Evolutionary conservation across 1,284 basidiomycete species (phyloP).

Genomic region (Singerocomus inundabilis): DNA sequence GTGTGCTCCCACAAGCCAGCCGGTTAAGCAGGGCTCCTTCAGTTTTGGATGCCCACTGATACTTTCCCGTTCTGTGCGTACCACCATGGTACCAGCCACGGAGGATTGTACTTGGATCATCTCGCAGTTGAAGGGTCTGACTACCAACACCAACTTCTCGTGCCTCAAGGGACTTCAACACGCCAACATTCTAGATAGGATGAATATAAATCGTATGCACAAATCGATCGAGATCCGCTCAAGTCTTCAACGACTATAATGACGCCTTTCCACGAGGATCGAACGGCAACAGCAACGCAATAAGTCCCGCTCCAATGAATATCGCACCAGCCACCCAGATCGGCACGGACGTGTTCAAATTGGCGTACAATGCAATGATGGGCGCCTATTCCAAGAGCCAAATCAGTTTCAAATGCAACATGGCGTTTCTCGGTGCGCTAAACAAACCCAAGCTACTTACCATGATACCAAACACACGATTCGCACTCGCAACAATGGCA

Average conservation of each 20-base stretch:
- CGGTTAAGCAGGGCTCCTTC: too few species aligned
- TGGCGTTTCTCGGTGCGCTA: background rate
- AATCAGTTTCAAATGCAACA: background rate
- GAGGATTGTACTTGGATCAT: too few species aligned
- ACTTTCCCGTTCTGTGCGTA: too few species aligned
- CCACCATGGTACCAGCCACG: too few species aligned
- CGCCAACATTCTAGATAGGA: too few species aligned
- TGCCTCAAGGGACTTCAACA: too few species aligned
- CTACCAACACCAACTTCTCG: too few species aligned
- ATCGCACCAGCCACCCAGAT: slow-evolving; percentile 70
- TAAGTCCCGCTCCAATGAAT: slow-evolving; percentile 58
- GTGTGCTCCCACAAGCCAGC: too few species aligned
- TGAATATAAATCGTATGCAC: background rate
- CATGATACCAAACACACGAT: slow-evolving; percentile 61
- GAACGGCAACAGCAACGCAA: slow-evolving; percentile 69
- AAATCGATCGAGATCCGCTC: too few species aligned
- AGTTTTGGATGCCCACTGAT: too few species aligned
- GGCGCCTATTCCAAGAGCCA: slow-evolving; percentile 45
- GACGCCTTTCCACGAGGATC: slow-evolving; percentile 68
- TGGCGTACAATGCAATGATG: slow-evolving; percentile 62
- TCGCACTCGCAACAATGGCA: slow-evolving; percentile 54
- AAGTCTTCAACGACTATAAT: slow-evolving; percentile 35
- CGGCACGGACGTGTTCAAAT: slow-evolving; percentile 60
- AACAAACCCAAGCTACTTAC: slow-evolving; percentile 37
- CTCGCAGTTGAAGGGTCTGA: too few species aligned